Conservation (phyloP, 345 rosid species). For the Trapa bicornis region DNA sequence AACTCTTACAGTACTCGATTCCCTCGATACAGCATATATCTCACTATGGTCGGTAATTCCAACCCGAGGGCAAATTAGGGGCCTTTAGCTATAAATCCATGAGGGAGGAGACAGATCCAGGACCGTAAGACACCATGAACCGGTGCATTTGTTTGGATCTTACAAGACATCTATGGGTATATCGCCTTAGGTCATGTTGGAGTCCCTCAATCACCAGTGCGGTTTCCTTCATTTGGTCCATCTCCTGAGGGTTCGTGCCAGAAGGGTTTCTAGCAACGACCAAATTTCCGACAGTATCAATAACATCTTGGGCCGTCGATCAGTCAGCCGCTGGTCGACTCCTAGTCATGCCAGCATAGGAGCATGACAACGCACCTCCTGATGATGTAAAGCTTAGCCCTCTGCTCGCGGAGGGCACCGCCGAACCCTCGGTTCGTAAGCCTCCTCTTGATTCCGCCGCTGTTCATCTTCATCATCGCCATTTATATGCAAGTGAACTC, state of each 20-base stretch:
- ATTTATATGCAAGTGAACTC: background rate
- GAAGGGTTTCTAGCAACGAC: background rate
- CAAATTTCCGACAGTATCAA: background rate
- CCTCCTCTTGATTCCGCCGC: conserved; percentile 18
- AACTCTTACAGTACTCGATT: background rate
- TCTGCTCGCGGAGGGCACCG: conserved; percentile 17
- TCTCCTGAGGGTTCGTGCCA: background rate
- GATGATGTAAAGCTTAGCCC: conserved; percentile 21
- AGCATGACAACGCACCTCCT: conserved; percentile 24
- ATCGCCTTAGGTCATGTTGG: no score
- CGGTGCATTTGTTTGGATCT: background rate
- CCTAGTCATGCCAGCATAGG: conserved; percentile 19
- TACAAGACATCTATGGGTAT: no score
- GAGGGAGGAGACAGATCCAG: background rate
- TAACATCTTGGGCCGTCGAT: no score
- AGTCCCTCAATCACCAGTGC: no score
- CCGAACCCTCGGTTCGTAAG: conserved; percentile 17
- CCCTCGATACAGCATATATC: background rate
- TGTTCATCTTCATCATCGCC: conserved; percentile 10
- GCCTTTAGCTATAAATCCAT: background rate
- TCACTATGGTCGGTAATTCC: background rate
- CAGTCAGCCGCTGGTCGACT: background rate
- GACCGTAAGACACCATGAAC: background rate
- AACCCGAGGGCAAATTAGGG: background rate
- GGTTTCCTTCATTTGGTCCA: no score